phyloP scores from a whole-genome alignment of 1,139 yeast genomes.

The Taphrina confusa region DNA sequence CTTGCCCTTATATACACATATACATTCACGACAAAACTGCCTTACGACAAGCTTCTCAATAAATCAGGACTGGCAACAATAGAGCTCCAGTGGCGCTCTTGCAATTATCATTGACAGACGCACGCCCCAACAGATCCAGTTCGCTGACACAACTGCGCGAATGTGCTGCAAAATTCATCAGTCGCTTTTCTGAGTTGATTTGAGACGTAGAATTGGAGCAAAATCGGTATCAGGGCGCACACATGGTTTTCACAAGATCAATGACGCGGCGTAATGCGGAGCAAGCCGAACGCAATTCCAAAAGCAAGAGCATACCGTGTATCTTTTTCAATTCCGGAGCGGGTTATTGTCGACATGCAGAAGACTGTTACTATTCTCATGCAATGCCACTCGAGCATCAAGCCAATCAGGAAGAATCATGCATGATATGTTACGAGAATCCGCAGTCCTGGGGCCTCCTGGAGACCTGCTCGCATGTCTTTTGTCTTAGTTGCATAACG shows the following conservation, averaged over 20 bases:
- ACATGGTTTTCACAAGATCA: neutral
- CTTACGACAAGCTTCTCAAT: no score
- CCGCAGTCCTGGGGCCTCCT: conserved; percentile 3
- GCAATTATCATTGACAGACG: no score
- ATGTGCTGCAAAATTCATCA: no score
- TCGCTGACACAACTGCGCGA: no score
- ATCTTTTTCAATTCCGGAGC: neutral
- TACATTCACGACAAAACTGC: no score
- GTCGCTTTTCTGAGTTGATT: no score
- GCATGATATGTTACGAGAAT: neutral
- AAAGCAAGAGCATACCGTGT: conserved; percentile 1
- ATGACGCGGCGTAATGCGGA: neutral
- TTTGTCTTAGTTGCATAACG: conserved; percentile 1
- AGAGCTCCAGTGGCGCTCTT: no score
- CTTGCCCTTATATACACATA: no score
- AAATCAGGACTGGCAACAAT: no score
- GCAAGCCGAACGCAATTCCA: neutral
- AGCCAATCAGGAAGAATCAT: neutral
- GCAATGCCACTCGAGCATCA: neutral
- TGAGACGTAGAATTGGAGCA: neutral
- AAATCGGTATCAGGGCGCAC: neutral
- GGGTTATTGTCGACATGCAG: conserved; percentile 13
- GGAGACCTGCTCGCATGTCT: neutral
- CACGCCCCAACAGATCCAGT: no score
- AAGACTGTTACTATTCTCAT: neutral